These are phyloP conservation scores for Casuarina equisetifolia DNA, from an alignment of 306 rosid species.

Conservation along the genomic window DNA sequence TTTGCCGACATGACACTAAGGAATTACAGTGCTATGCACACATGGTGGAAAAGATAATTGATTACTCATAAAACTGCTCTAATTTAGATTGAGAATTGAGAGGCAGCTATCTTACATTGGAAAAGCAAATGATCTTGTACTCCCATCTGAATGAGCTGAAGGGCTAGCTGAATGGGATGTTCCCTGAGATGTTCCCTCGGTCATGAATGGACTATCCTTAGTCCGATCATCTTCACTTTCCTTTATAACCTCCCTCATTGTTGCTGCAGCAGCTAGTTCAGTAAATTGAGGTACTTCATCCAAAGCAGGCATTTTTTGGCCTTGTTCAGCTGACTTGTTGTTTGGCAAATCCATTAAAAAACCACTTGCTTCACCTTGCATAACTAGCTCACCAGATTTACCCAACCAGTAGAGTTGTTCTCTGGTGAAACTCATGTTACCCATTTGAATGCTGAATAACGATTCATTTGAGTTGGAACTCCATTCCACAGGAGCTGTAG, in stretches of 20 bases:
- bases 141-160: constrained; percentile 46
- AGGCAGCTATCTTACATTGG: constrained; percentile 49
- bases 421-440: constrained; percentile 74
- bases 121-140: constrained; percentile 67
- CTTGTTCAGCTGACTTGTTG: constrained; percentile 35
- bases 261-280: constrained; percentile 70
- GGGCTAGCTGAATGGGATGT: constrained; percentile 14
- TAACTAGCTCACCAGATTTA: constrained; percentile 55
- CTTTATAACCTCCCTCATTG: constrained; percentile 75
- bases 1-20: too few species aligned
- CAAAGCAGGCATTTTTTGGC: constrained; percentile 22
- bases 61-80: too few species aligned
- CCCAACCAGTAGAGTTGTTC: constrained; percentile 42
- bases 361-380: constrained; percentile 29
- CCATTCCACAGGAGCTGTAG: constrained; percentile 67
- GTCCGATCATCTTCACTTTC: constrained; percentile 39
- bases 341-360: neutral
- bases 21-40: too few species aligned
- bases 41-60: too few species aligned
- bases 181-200: neutral
- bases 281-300: constrained; percentile 25
- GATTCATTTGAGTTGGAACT: constrained; percentile 81
- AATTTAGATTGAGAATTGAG: neutral
- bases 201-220: constrained; percentile 13
- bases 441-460: constrained; percentile 84